A percentile compares a stretch with the other conserved stretches of the same genome.
Conservation (phyloP, 257 asterid species). For the Salvia splendens region DNA sequence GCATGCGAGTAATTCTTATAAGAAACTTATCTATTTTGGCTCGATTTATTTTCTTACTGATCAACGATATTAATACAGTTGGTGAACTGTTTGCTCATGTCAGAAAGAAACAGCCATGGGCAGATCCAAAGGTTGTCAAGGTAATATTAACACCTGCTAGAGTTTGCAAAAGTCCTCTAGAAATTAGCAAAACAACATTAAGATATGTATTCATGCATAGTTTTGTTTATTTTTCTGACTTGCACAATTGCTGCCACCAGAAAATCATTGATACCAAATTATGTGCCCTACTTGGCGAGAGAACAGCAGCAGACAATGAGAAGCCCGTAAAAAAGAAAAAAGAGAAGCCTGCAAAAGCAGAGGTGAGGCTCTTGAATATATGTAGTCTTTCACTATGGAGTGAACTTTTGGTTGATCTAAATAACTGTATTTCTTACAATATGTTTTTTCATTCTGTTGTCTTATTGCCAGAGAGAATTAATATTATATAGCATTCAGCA, state of each 20-base stretch:
- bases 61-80: constrained; percentile 44
- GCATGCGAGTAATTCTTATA: not conserved
- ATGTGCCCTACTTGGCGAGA: constrained; percentile 74
- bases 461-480: constrained; percentile 6
- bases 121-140: constrained; percentile 87
- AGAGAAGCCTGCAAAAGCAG: constrained; percentile 78
- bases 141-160: constrained; percentile 37
- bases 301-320: constrained; percentile 84
- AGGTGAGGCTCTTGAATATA: constrained; percentile 44
- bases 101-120: constrained; percentile 94
- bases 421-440: not conserved
- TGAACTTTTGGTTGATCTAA: constrained; percentile 18
- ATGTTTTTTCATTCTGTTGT: not conserved
- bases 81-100: constrained; percentile 75
- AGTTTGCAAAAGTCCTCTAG: not conserved
- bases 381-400: constrained; percentile 5
- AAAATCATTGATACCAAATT: constrained; percentile 73
- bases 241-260: constrained; percentile 43
- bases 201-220: not conserved
- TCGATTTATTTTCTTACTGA: constrained; percentile 17
- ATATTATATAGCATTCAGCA: not conserved
- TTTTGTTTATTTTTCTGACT: constrained; percentile 25
- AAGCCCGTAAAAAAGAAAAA: constrained; percentile 87
- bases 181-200: constrained; percentile 12
- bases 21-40: not conserved